Percentiles rank a stretch among this genome's conserved stretches.
phyloP scores from a whole-genome alignment of 257 asterid species.

The Nicotiana knightiana region DNA sequence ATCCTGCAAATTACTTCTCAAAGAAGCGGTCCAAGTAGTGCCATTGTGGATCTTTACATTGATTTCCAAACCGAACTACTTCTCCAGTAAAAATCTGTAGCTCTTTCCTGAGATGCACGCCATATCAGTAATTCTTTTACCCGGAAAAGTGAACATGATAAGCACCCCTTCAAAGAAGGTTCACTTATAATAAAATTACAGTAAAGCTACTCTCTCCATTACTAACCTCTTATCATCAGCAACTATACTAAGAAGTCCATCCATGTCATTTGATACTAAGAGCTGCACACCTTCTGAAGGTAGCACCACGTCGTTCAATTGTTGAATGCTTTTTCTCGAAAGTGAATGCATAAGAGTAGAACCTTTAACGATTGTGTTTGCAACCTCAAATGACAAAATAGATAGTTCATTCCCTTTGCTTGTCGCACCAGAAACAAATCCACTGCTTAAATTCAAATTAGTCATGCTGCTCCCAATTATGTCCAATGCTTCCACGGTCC shows the following conservation, averaged over 20 bases:
- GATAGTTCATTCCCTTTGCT: constrained; percentile 52
- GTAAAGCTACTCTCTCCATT: background rate
- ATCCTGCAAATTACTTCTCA: constrained; percentile 51
- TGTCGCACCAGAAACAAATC: constrained; percentile 49
- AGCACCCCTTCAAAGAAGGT: background rate
- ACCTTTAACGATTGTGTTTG: constrained; percentile 78
- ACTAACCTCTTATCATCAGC: constrained; percentile 75
- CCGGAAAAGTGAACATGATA: background rate
- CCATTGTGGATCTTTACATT: constrained; percentile 90
- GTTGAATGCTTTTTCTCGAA: constrained; percentile 47
- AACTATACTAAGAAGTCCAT: constrained; percentile 55
- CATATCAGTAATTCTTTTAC: background rate
- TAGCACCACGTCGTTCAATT: constrained; percentile 56
- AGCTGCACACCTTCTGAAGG: constrained; percentile 58
- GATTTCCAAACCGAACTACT: constrained; percentile 80
- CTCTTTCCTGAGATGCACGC: constrained; percentile 49
- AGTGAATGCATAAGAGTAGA: constrained; percentile 63
- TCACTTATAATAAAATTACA: too few species aligned
- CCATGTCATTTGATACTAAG: constrained; percentile 52
- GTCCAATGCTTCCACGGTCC: constrained; percentile 65
- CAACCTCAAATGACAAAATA: constrained; percentile 71
- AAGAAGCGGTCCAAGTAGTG: constrained; percentile 75
- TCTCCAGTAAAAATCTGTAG: constrained; percentile 65
- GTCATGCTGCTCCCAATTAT: constrained; percentile 56
- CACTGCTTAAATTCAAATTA: constrained; percentile 41